Evolutionary conservation across 495 filamentous ascomycete genomes (phyloP).

Genomic region (Hyphodiscus hymeniophilus): DNA sequence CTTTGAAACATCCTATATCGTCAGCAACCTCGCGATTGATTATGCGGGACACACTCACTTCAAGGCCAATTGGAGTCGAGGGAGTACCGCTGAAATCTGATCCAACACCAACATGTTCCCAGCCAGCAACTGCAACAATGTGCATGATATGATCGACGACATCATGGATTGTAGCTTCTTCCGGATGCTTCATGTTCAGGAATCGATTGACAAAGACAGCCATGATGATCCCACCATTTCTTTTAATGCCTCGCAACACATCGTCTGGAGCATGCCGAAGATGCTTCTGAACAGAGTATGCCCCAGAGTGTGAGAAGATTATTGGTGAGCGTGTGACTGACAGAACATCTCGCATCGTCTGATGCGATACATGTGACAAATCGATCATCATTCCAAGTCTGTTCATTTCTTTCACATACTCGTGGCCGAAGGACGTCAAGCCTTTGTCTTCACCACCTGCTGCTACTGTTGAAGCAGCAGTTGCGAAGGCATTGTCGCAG

Average conservation of each 20-base stretch:
- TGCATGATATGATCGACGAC: constrained; percentile 57
- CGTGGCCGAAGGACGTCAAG: constrained; percentile 16
- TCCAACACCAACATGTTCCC: constrained; percentile 54
- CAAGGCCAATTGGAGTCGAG: constrained; percentile 39
- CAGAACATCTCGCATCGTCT: constrained; percentile 57
- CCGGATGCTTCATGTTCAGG: constrained; percentile 43
- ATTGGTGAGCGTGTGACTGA: constrained; percentile 42
- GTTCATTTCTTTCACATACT: constrained; percentile 63
- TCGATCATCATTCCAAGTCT: constrained; percentile 73
- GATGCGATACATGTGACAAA: constrained; percentile 56
- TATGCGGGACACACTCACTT: constrained; percentile 4
- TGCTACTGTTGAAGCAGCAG: constrained; percentile 39
- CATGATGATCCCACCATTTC: constrained; percentile 50
- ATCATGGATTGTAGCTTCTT: constrained; percentile 50
- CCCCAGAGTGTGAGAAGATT: constrained; percentile 50
- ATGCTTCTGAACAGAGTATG: constrained; percentile 44
- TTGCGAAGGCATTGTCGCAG: constrained; percentile 38
- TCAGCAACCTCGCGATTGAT: too few species aligned
- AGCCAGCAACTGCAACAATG: constrained; percentile 46
- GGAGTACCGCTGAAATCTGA: constrained; percentile 57
- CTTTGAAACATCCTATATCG: constrained; percentile 46
- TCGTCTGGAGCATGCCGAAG: constrained; percentile 54
- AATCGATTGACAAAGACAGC: constrained; percentile 56
- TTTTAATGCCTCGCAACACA: constrained; percentile 42
- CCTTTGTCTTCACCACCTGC: constrained; percentile 17